phyloP scores from a whole-genome alignment of 805 yeast genomes.

The Kurtzmaniella fragi region DNA sequence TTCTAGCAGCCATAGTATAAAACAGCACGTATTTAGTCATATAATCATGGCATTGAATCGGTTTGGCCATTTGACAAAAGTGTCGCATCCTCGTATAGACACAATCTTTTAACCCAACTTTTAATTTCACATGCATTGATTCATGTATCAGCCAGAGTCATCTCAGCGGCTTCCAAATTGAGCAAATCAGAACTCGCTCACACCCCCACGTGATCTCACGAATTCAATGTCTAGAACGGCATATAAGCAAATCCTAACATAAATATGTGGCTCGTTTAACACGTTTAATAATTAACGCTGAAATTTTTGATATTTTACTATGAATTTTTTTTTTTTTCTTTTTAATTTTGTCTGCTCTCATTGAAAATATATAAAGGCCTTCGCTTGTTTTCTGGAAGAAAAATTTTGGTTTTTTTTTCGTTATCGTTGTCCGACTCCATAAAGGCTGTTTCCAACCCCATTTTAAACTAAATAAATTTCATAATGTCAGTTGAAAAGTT shows the following conservation, averaged over 20 bases:
- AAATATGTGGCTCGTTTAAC: too few relatives aligned
- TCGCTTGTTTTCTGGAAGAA: background rate
- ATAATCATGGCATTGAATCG: too few relatives aligned
- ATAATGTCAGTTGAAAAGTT: conserved; percentile 30
- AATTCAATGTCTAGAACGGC: background rate
- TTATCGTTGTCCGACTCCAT: background rate
- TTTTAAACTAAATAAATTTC: background rate
- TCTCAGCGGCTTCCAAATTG: background rate
- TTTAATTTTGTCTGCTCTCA: conserved; percentile 1
- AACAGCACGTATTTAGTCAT: too few relatives aligned
- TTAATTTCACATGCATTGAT: conserved; percentile 1
- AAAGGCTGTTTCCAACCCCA: background rate
- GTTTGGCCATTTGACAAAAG: too few relatives aligned
- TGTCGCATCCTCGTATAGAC: too few relatives aligned
- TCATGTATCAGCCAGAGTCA: conserved; percentile 1
- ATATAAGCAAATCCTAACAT: too few relatives aligned
- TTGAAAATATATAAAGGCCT: background rate
- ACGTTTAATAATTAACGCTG: background rate
- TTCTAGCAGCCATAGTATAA: too few relatives aligned
- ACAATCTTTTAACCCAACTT: background rate
- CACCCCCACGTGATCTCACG: conserved; percentile 3
- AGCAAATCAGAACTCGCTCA: conserved; percentile 1
- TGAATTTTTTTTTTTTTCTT: conserved; percentile 2
- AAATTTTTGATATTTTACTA: background rate
- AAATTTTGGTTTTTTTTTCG: conserved; percentile 1